Evolutionary conservation across 495 filamentous ascomycete species (phyloP), one percentile per base, ranked within the genome.

Genomic region (Tetracladium setigerum): DNA sequence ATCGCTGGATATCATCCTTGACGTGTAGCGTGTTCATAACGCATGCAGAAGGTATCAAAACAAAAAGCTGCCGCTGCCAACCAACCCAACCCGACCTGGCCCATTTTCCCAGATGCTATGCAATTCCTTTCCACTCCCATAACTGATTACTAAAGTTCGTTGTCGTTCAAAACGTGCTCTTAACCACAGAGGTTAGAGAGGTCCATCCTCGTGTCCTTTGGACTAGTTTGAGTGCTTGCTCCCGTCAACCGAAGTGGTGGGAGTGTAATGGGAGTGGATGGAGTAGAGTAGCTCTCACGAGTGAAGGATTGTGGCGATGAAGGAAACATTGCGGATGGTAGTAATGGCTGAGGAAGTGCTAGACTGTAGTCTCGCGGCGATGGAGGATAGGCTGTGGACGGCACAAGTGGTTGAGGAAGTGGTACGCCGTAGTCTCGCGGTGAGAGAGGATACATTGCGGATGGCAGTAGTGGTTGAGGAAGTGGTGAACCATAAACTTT

Each of bases 171-270:
- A 27, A 34, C 14, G 22, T 18, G 16, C 19, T 37, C 18, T 56
- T 24, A 55, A 40, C 39, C 50, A 0, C 57, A 41, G 9, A 60
- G 41, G 30, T 47, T 46, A 19, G 54, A 57, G 8, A 60, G 50
- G 31, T 53, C 30, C 58, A 61, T 61, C 31, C 58, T 42, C 17
- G 54, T 44, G 37, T 61, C 58, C 1, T 27, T 27, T 27, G 22
- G 22, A 27, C 22, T 27, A 52, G 51, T 41, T 57, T 47, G 1
- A 17, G 45, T 1, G 47, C 11, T 36, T 30, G 35, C 35, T 56
- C 50, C 27, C 17, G 14, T 11, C 30, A 53, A 17, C 32, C 53
- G 47, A 11, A 61, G 47, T 15, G 58, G 58, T 33, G 58, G 45
- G 10, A 58, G 52, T 33, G 55, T 48, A 2, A 58, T 40, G 16